Conservation (phyloP, 306 rosid genomes). For the Sicyos edulis region DNA sequence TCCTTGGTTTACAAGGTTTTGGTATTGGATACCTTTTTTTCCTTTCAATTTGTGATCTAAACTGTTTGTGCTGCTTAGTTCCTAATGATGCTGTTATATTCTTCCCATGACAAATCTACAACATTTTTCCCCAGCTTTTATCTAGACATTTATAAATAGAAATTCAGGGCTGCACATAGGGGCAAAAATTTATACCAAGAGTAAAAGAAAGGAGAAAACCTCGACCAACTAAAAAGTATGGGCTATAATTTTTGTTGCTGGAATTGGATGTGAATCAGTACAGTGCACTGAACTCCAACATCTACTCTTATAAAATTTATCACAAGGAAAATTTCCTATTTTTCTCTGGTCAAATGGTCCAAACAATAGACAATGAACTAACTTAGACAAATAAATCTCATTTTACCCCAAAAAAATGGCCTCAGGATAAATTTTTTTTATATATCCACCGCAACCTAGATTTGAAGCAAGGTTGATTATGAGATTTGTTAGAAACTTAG, state of each 20-base stretch:
- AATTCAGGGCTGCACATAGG: neutral
- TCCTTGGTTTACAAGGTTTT: too few relatives aligned
- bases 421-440: neutral
- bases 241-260: neutral
- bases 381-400: neutral
- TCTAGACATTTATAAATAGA: neutral
- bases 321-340: neutral
- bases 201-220: neutral
- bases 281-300: slow-evolving; percentile 5
- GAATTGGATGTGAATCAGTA: neutral
- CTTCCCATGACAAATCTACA: neutral
- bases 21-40: too few relatives aligned
- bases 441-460: neutral
- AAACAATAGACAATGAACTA: neutral
- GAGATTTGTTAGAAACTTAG: neutral
- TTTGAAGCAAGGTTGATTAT: neutral
- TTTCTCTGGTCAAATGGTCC: neutral
- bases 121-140: neutral
- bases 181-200: neutral
- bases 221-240: neutral
- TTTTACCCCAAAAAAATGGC: neutral
- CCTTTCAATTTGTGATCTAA: neutral
- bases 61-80: neutral
- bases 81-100: neutral
- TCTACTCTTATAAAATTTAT: neutral